phyloP scores from a whole-genome alignment of 768 basidiomycete genomes.

The Tubosaeta brunneosetosa region DNA sequence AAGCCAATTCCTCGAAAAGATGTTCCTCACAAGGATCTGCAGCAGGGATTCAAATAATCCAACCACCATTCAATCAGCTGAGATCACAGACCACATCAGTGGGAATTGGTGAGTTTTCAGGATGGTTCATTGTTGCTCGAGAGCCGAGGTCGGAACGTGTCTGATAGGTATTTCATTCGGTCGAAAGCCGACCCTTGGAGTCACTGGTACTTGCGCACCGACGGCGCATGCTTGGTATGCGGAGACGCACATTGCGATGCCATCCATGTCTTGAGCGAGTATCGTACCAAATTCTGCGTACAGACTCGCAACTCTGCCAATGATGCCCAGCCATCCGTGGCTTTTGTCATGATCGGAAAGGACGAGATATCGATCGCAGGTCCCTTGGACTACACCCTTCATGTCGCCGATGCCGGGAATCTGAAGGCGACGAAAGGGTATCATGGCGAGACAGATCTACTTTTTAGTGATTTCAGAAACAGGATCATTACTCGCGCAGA shows the following conservation, averaged over 20 bases:
- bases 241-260: background rate
- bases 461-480: background rate
- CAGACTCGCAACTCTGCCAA: background rate
- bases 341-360: conserved; percentile 1
- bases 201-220: conserved; percentile 1
- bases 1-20: background rate
- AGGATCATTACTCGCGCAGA: background rate
- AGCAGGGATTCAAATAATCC: background rate
- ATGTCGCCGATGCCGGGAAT: background rate
- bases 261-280: conserved; percentile 2
- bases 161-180: conserved; percentile 3
- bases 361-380: conserved; percentile 3
- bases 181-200: background rate
- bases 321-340: background rate
- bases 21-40: background rate
- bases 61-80: background rate
- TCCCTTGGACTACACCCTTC: background rate
- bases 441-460: background rate
- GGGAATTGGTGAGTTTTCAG: background rate
- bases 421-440: background rate
- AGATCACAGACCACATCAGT: conserved; percentile 2
- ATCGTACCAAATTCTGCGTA: conserved; percentile 1
- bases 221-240: conserved; percentile 1
- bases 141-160: background rate
- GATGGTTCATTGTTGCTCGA: too few species aligned